These are phyloP conservation scores for Flaveria sonorensis DNA, from an alignment of 129 eudicot genomes.

Conservation along the genomic window DNA sequence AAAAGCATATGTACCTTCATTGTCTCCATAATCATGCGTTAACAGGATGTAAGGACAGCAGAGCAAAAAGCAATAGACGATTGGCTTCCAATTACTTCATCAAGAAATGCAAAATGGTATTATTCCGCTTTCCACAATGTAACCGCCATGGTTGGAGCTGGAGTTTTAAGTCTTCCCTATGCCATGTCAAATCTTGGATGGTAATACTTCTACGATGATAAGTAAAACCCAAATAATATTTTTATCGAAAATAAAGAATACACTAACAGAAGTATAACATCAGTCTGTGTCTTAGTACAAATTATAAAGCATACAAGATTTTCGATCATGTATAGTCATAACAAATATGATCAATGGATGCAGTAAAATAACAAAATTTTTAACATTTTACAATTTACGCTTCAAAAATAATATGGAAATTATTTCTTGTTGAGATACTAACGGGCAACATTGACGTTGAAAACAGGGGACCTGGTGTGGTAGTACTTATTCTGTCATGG, in stretches of 20 bases:
- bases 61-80: slow-evolving; percentile 65
- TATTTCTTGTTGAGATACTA: slow-evolving; percentile 4
- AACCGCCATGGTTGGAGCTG: slow-evolving; percentile 89
- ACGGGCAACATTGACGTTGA: slow-evolving; percentile 1
- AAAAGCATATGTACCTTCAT: slow-evolving; percentile 17
- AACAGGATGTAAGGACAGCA: slow-evolving; percentile 44
- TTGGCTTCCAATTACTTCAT: slow-evolving; percentile 77
- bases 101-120: slow-evolving; percentile 82
- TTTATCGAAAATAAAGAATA: neutral
- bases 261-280: neutral
- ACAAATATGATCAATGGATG: neutral
- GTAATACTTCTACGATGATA: slow-evolving; percentile 31
- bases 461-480: slow-evolving; percentile 78
- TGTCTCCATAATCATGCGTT: neutral
- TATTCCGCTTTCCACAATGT: slow-evolving; percentile 82
- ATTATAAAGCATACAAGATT: neutral
- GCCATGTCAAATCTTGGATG: slow-evolving; percentile 85
- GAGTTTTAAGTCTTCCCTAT: slow-evolving; percentile 66
- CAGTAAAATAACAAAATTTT: neutral
- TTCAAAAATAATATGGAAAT: slow-evolving; percentile 1
- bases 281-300: neutral
- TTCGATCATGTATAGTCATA: neutral
- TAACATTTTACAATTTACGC: neutral
- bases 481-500: slow-evolving; percentile 66
- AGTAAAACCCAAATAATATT: neutral